phyloP scores from a whole-genome alignment of 352 stramenopile species.

The Phytophthora sp. region DNA sequence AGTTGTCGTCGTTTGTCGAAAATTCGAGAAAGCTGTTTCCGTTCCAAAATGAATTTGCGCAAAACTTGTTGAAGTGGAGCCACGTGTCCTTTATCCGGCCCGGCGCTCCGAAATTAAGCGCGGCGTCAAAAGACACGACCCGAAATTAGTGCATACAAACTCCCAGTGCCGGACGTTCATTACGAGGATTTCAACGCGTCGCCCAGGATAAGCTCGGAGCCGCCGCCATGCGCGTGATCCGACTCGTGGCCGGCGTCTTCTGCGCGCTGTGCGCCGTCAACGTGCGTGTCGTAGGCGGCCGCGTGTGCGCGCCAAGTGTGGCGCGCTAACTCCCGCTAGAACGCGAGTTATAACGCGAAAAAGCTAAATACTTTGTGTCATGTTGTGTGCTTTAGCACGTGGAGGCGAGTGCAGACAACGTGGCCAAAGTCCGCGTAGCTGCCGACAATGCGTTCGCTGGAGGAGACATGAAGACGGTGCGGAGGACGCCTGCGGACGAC shows the following conservation, averaged over 20 bases:
- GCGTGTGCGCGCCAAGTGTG: background rate
- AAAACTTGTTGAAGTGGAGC: too few relatives aligned
- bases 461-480: constrained; percentile 72
- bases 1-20: too few relatives aligned
- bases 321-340: background rate
- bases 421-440: constrained; percentile 69
- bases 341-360: background rate
- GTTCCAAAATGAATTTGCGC: too few relatives aligned
- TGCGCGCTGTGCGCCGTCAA: constrained; percentile 21
- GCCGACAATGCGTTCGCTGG: constrained; percentile 80
- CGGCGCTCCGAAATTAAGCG: background rate
- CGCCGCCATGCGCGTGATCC: constrained; percentile 42
- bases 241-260: constrained; percentile 30
- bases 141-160: constrained; percentile 23
- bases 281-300: constrained; percentile 11
- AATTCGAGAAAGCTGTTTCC: too few relatives aligned
- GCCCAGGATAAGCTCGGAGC: background rate
- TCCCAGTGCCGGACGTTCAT: constrained; percentile 14
- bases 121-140: too few relatives aligned
- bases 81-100: too few relatives aligned
- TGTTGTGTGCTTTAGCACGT: constrained; percentile 19
- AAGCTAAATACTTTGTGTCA: constrained; percentile 8
- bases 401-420: constrained; percentile 41
- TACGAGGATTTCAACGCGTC: constrained; percentile 26
- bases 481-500: background rate